Base-by-base conservation (phyloP, 805 yeast species). In the Yamadazyma scolyti region DNA sequence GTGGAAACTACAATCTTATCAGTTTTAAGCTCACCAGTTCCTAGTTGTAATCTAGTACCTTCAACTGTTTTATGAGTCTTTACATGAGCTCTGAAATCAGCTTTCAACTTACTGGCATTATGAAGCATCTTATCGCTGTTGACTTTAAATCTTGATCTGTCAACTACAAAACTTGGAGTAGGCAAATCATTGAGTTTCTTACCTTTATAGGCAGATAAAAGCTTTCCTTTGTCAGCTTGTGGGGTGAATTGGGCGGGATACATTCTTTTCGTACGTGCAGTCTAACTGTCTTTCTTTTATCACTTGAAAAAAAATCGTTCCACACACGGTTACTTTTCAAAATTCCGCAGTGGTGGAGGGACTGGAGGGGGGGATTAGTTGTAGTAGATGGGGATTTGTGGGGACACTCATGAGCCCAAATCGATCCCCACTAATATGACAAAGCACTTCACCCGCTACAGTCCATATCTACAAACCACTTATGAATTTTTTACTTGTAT, bases 41-140 rank as follows among this genome's bases (percentile, higher is more conserved):
- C 70, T 48, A 79, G 50, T 54, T 79, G 83, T 24, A 71, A 50
- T 14, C 52, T 44, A 2, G 77, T 60, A 5, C 84, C 88, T 42
- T 78, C 82, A 7, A 63, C 41, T 1, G 83, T 71, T 51, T 84
- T 83, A 51, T 81, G 88, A 0, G 93, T 84, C 53, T 83, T 83
- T 14, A 83, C 76, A 49, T 82, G 88, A 3, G 83, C 80, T 37
- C 94, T 63, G 50, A 82, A 82, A 12, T 53, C 60, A 5, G 65
- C 62, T 3, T 45, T 38, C 16, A 77, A 45, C 1, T 49, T 47
- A 2, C 39, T 30, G 0, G 78, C 73, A 33, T 65, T 65, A 4
- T 47, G 43, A 7, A 75, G 59, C 84, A 79, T 76, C 18, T 51
- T 52, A 8, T 54, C 56, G 40, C 77, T 66, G 47, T 79, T 79